Evolutionary conservation across 1,284 basidiomycete genomes (phyloP), one percentile per base, ranked within the genome.

Genomic region (Moesziomyces sp.): DNA sequence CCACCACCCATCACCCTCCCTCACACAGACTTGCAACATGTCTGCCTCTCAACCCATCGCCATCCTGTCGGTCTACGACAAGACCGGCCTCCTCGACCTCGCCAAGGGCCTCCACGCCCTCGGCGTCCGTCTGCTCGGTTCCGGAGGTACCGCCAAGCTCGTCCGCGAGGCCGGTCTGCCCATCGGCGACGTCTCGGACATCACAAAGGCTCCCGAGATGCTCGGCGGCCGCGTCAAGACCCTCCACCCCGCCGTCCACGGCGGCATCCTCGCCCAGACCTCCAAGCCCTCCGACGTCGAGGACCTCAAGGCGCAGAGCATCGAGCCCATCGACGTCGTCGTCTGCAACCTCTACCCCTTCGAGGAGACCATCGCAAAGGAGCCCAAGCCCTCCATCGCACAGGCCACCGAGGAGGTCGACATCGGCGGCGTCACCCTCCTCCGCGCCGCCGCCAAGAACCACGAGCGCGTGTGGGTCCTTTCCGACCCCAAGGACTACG

Each of bases 131-230:
- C 89, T 99, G 18, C 87, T 99, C 26, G 97, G 95, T 63, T 96
- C 93, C 46, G 97, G 97, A 70, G 96, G 97, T 62, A 99, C 97
- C 21, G 96, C 97, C 57, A 97, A 96, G 86, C 93, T 93, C 85
- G 96, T 99, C 85, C 90, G 97, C 82, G 94, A 97, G 66, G 91
- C 93, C 46, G 94, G 94, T 19, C 89, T 98, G 69, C 88, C 90
- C 53, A 95, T 99, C 79, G 90, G 93, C 76, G 97, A 99, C 89
- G 95, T 99, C 47, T 94, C 94, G 21, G 93, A 94, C 82, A 92
- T 99, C 86, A 99, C 97, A 53, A 96, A 96, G 83, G 95, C 95
- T 1, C 97, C 96, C n/a, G 97, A 99, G 86, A 99, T 99, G 94
- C 89, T 99, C 16, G 95, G 96, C 58, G 97, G 97, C 46, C 89